Evolutionary conservation across 2,329 filamentous ascomycete species (phyloP).

Genomic region (Nemania sp.): DNA sequence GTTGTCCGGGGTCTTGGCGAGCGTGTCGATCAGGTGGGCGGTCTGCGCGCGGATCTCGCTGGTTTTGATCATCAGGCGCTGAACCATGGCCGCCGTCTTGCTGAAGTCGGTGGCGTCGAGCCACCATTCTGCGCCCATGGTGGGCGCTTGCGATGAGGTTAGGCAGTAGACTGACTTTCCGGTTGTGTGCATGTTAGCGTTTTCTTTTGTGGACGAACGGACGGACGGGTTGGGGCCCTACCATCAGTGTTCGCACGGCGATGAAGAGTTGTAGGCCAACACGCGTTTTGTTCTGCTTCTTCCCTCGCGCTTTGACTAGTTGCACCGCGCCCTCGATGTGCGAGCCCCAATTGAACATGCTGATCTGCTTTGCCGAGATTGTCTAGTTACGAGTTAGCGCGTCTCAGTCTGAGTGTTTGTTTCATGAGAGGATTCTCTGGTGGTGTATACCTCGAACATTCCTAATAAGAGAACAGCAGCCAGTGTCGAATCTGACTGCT

Average conservation of each 20-base stretch:
- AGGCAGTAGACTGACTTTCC: conserved; percentile 68
- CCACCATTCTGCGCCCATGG: conserved; percentile 71
- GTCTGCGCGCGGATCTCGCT: conserved; percentile 68
- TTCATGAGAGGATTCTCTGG: background rate
- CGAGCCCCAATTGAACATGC: conserved; percentile 70
- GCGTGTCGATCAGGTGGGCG: conserved; percentile 61
- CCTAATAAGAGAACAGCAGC: conserved; percentile 70
- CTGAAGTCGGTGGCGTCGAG: conserved; percentile 65
- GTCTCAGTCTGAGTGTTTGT: background rate
- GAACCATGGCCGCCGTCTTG: conserved; percentile 60
- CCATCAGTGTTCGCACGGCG: conserved; percentile 71
- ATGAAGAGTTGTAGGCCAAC: conserved; percentile 68
- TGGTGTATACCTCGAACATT: conserved; percentile 64
- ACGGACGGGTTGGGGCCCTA: conserved; percentile 46
- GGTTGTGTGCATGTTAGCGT: background rate
- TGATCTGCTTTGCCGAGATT: conserved; percentile 66
- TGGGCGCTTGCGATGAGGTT: conserved; percentile 63
- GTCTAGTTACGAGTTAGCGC: conserved; percentile 49
- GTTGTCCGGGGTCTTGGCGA: conserved; percentile 62
- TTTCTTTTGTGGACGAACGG: background rate
- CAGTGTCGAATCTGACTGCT: conserved; percentile 68
- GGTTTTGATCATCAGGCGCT: conserved; percentile 65
- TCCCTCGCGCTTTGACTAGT: conserved; percentile 68
- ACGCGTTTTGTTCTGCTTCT: conserved; percentile 65
- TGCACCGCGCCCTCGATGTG: conserved; percentile 74